phyloP scores from a whole-genome alignment of 768 basidiomycete genomes.

The Hortiboletus flavorubellus region DNA sequence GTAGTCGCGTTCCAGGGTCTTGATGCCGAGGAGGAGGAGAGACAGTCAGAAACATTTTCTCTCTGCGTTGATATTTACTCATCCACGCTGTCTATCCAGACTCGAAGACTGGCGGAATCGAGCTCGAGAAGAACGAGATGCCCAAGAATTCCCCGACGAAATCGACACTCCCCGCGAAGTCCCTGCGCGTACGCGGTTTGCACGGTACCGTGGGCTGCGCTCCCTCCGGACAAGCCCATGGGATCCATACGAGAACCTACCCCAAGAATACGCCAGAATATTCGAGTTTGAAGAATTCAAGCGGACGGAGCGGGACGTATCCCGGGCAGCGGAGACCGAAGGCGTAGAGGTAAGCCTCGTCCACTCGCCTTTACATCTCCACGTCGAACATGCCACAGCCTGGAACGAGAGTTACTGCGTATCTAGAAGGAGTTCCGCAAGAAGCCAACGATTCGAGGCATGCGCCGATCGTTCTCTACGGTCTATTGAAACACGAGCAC shows the following conservation, averaged over 20 bases:
- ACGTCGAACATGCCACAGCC: conserved; percentile 43
- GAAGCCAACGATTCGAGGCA: conserved; percentile 40
- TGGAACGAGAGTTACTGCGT: conserved; percentile 76
- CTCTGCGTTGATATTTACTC: neutral
- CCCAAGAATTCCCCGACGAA: conserved; percentile 92
- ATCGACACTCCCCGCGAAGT: conserved; percentile 89
- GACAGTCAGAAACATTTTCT: conserved; percentile 56
- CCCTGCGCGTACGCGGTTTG: conserved; percentile 78
- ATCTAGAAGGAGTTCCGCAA: conserved; percentile 71
- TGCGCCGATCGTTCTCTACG: conserved; percentile 66
- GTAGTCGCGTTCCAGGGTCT: conserved; percentile 70
- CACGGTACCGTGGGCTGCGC: conserved; percentile 85
- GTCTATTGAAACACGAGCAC: conserved; percentile 91
- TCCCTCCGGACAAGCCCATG: conserved; percentile 95
- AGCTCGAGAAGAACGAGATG: conserved; percentile 73
- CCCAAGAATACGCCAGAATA: conserved; percentile 89
- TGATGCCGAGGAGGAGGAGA: conserved; percentile 79
- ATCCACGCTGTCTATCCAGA: conserved; percentile 36
- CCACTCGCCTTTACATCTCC: neutral
- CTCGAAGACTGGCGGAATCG: conserved; percentile 67
- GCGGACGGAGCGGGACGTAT: conserved; percentile 72
- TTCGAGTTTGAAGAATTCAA: conserved; percentile 97
- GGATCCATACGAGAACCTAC: conserved; percentile 97
- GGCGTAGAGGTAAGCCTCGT: conserved; percentile 58
- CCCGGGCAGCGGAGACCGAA: conserved; percentile 64